A percentile compares a stretch with the other conserved stretches of the same genome.
Evolutionary conservation across 163 green algal genomes (phyloP).

Genomic region (Scenedesmus sp.): DNA sequence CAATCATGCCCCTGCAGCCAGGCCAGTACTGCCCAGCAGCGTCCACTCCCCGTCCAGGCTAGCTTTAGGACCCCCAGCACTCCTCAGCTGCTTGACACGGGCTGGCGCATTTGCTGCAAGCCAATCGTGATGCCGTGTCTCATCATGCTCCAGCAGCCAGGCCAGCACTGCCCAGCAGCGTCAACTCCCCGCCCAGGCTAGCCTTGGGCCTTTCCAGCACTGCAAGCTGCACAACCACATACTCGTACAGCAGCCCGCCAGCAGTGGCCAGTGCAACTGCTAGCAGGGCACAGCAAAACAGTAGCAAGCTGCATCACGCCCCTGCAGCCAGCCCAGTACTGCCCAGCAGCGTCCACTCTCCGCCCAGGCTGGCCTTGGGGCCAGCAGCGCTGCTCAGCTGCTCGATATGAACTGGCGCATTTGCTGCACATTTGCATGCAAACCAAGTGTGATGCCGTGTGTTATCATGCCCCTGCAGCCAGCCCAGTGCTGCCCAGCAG

Average conservation of each 20-base stretch:
- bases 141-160: not conserved
- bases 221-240: slow-evolving; percentile 60
- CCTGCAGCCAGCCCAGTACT: slow-evolving; percentile 14
- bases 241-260: slow-evolving; percentile 77
- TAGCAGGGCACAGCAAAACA: too few species aligned
- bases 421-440: too few species aligned
- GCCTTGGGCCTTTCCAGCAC: slow-evolving; percentile 43
- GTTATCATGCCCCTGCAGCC: not conserved
- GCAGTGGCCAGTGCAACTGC: slow-evolving; percentile 67
- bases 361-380: slow-evolving; percentile 57
- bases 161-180: slow-evolving; percentile 51
- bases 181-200: slow-evolving; percentile 68
- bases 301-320: not conserved
- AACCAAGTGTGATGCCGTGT: too few species aligned
- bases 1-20: not conserved
- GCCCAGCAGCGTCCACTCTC: slow-evolving; percentile 66
- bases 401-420: slow-evolving; percentile 31
- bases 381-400: slow-evolving; percentile 43
- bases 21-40: slow-evolving; percentile 52
- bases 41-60: slow-evolving; percentile 68
- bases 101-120: too few species aligned
- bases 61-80: slow-evolving; percentile 42
- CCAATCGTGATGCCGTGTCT: too few species aligned
- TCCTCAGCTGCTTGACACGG: slow-evolving; percentile 50
- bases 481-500: slow-evolving; percentile 53